Percentiles rank a stretch among this genome's conserved stretches.
Evolutionary conservation across 371 early-diverging fungal genomes (phyloP).

Genomic region (Mucor circinelloides): DNA sequence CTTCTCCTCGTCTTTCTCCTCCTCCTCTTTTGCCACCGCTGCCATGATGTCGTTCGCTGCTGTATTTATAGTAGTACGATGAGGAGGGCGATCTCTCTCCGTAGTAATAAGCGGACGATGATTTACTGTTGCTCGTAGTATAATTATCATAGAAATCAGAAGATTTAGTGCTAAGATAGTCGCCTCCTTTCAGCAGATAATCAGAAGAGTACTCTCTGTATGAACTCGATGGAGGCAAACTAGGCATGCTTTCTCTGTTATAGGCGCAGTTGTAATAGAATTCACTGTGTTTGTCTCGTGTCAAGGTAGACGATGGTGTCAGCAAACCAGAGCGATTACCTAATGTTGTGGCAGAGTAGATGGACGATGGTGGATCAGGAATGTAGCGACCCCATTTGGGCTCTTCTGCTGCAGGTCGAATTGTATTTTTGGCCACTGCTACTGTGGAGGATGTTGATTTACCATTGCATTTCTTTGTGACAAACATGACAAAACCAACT

Average conservation of each 20-base stretch:
- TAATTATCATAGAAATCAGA: not conserved
- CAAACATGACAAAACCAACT: not conserved
- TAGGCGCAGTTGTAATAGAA: not conserved
- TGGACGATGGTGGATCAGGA: conserved; percentile 17
- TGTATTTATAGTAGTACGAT: not conserved
- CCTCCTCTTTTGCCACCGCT: not conserved
- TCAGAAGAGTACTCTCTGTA: not conserved
- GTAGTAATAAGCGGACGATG: not conserved
- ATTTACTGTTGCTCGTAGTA: not conserved
- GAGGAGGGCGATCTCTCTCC: conserved; percentile 3
- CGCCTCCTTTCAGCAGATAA: not conserved
- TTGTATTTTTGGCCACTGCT: not conserved
- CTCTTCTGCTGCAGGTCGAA: conserved; percentile 6
- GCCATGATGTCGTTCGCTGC: not conserved
- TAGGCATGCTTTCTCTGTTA: not conserved
- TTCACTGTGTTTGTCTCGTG: conserved; percentile 3
- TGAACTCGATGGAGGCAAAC: not conserved
- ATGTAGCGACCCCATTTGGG: conserved; percentile 24
- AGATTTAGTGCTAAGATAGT: not conserved
- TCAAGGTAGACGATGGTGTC: conserved; percentile 6
- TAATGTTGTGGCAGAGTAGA: conserved; percentile 8
- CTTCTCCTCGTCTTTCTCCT: not conserved
- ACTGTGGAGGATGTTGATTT: not conserved
- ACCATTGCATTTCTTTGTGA: not conserved
- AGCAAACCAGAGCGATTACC: conserved; percentile 5